Percentiles rank a stretch among this genome's conserved stretches.
phyloP scores from a whole-genome alignment of 2,329 filamentous ascomycete species.

The Ceratocystis cacaofunesta region DNA sequence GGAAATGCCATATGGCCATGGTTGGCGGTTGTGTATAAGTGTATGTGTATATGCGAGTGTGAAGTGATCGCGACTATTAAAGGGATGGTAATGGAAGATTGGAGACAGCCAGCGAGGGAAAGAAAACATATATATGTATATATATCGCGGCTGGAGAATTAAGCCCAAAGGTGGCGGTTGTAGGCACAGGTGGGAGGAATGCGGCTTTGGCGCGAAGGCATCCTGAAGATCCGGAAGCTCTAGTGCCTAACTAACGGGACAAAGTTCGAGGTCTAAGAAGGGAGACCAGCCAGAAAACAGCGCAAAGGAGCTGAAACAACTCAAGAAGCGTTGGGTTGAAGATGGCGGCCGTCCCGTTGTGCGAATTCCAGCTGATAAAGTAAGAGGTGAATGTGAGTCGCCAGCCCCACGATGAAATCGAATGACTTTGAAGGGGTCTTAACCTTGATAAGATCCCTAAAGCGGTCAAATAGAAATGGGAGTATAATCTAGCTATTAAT shows the following conservation, averaged over 20 bases:
- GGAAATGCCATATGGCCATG: conserved; percentile 19
- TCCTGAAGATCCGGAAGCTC: conserved; percentile 6
- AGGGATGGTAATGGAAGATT: too few species aligned
- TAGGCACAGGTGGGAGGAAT: conserved; percentile 7
- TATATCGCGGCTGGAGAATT: not conserved
- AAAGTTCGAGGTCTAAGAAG: not conserved
- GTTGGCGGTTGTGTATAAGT: not conserved
- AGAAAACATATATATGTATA: not conserved
- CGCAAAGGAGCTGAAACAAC: not conserved
- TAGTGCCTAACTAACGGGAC: not conserved
- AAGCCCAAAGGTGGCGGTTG: conserved; percentile 3
- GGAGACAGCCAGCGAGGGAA: not conserved
- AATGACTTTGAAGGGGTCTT: not conserved
- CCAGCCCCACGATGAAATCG: conserved; percentile 7
- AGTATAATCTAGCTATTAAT: not conserved
- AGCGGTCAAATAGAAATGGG: not conserved
- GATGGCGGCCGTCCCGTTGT: not conserved
- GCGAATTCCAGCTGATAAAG: not conserved
- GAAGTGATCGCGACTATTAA: too few species aligned
- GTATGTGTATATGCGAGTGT: not conserved
- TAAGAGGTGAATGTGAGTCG: not conserved
- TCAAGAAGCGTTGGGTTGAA: not conserved
- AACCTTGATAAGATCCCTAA: not conserved
- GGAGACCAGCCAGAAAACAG: not conserved
- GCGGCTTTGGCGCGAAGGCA: conserved; percentile 10